Evolutionary conservation across 768 basidiomycete species (phyloP).

Genomic region (Agaricus blazei): DNA sequence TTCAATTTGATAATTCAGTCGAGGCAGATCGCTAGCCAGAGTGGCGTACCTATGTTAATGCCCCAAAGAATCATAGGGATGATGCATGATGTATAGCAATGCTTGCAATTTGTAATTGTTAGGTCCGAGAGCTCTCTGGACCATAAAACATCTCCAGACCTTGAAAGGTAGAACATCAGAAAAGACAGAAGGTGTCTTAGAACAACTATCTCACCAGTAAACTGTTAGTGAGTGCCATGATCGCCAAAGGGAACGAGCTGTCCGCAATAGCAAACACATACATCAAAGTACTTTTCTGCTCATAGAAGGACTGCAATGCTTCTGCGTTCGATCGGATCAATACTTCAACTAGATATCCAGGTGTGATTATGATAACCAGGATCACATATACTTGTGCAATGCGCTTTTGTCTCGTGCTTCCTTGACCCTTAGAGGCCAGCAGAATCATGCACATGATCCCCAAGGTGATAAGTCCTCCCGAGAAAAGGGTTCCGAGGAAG

Average conservation of each 20-base stretch:
- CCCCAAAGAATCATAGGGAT: not conserved
- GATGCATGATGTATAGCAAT: not conserved
- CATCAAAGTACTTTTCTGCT: too few species aligned
- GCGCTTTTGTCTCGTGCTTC: not conserved
- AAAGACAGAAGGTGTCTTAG: not conserved
- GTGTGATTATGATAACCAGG: not conserved
- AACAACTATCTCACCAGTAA: not conserved
- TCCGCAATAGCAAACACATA: not conserved
- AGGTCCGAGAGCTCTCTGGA: not conserved
- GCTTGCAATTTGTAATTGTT: not conserved
- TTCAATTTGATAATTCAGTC: not conserved
- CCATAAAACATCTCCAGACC: conserved; percentile 2
- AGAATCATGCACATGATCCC: not conserved
- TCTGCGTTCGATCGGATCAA: too few species aligned
- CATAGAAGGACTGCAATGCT: too few species aligned
- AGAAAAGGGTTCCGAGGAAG: not conserved
- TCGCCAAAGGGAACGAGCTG: not conserved
- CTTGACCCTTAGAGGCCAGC: not conserved
- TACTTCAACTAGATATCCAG: not conserved
- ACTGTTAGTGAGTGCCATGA: not conserved
- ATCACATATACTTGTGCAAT: not conserved
- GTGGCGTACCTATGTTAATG: not conserved
- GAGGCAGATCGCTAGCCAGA: too few species aligned
- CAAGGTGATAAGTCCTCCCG: not conserved
- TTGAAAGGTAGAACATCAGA: not conserved